Conservation (phyloP, 148 eudicot genomes). For the Dysphania ambrosioides region DNA sequence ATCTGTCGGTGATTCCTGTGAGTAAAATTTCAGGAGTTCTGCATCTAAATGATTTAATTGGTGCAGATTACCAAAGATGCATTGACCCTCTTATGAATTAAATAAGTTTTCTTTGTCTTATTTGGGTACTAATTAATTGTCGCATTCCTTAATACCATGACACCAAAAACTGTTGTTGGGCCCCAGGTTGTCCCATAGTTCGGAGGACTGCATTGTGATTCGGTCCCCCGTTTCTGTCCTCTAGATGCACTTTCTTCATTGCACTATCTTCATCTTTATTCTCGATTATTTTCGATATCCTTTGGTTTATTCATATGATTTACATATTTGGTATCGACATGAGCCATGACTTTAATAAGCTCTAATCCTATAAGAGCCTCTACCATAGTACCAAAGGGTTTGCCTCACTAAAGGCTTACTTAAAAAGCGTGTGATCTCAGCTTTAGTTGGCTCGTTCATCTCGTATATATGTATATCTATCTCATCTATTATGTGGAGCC, state of each 20-base stretch:
- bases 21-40: neutral
- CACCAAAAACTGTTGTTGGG: neutral
- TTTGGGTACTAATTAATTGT: neutral
- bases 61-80: neutral
- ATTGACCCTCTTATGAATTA: neutral
- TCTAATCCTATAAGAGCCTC: too few species aligned
- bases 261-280: neutral
- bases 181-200: neutral
- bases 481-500: too few species aligned
- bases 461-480: too few species aligned
- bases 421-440: too few species aligned
- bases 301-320: too few species aligned
- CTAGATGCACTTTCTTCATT: neutral
- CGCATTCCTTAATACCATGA: neutral
- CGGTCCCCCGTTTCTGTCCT: neutral
- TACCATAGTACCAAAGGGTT: too few species aligned
- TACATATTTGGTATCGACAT: too few species aligned
- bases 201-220: neutral
- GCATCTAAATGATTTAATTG: too few species aligned
- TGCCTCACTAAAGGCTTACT: too few species aligned
- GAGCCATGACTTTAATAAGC: too few species aligned
- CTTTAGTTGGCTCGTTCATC: too few species aligned
- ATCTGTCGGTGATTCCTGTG: conserved; percentile 3
- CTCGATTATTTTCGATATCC: too few species aligned
- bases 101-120: neutral